Evolutionary conservation across 352 stramenopile species (phyloP), one percentile per base, ranked within the genome.

Genomic region (Paralagenidium karlingii): DNA sequence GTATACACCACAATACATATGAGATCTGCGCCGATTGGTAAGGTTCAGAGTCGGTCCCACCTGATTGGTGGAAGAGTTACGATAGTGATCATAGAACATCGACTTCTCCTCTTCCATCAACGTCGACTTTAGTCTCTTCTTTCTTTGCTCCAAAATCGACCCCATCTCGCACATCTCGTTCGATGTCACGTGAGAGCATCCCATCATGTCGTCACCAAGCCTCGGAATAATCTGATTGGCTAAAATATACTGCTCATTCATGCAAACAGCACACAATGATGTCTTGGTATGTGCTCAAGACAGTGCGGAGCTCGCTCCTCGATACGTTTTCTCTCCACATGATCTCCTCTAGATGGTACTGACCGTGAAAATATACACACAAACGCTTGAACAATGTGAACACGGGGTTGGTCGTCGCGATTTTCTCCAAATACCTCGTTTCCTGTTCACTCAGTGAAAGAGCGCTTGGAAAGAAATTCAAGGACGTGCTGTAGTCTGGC

Each of bases 321-420:
- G 70, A 82, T 1, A 92, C 47, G 20, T 86, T 90, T 36, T 92
- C 79, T 11, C 79, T 59, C 79, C 79, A 92, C 79, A 92, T 92
- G 41, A 92, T 92, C 55, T 92, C 79, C 53, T 88, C 79, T 11
- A 90, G 48, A 43, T 92, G 79, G 38, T 90, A 66, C 32, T 92
- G 69, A 27, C 79, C 79, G 29, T 89, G 74, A 39, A 92, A 92
- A 48, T 92, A 92, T 0, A 82, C 58, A 24, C 73, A 86, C 9
- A 92, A 55, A 4, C 77, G 59, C 34, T 82, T 82, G 40, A 92
- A 92, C 8, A 90, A 58, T 12, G 68, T 67, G 37, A 84, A 88
- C 1, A 87, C 67, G 3, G 74, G 71, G 29, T 76, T 87, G 5
- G 73, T 76, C 21, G 74, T 85, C 34, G 74, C 75, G 21, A 92